Evolutionary conservation across 495 filamentous ascomycete genomes (phyloP).

Genomic region (Hypoxylon perforatum): DNA sequence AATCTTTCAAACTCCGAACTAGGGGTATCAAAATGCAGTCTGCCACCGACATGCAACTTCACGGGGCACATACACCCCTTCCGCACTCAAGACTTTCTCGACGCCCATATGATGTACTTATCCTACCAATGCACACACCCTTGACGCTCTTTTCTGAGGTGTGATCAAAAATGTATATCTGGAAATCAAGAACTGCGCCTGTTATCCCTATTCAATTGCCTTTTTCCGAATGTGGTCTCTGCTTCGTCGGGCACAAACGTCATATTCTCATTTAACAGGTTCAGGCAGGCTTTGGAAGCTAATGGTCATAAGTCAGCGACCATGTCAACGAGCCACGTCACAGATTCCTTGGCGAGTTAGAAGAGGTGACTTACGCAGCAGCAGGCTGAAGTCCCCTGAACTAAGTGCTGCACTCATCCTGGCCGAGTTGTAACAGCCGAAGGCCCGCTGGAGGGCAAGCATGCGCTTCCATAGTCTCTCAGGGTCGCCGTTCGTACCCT

Average conservation of each 20-base stretch:
- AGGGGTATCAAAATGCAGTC: slow-evolving; percentile 45
- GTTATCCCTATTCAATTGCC: slow-evolving; percentile 3
- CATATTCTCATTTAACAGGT: slow-evolving; percentile 58
- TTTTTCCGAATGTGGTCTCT: slow-evolving; percentile 19
- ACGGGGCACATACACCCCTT: slow-evolving; percentile 10
- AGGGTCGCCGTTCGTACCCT: slow-evolving; percentile 48
- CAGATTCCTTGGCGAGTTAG: neutral
- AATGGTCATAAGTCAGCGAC: slow-evolving; percentile 15
- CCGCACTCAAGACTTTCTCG: slow-evolving; percentile 4
- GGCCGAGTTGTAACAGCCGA: slow-evolving; percentile 59
- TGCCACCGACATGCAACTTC: slow-evolving; percentile 36
- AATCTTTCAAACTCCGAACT: slow-evolving; percentile 38
- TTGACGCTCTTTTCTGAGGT: neutral
- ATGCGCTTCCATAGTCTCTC: slow-evolving; percentile 57
- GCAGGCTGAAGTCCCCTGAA: slow-evolving; percentile 43
- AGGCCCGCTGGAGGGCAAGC: slow-evolving; percentile 55
- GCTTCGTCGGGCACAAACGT: slow-evolving; percentile 52
- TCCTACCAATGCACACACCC: neutral
- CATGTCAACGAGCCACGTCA: slow-evolving; percentile 11
- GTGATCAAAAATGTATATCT: neutral
- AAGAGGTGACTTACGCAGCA: slow-evolving; percentile 51
- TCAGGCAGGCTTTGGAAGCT: slow-evolving; percentile 57
- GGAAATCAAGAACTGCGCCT: slow-evolving; percentile 13
- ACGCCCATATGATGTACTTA: slow-evolving; percentile 7
- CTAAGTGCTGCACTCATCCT: slow-evolving; percentile 57